Base-by-base conservation (phyloP, 139 green algal species). In the Protoeuglena noctilucae region DNA sequence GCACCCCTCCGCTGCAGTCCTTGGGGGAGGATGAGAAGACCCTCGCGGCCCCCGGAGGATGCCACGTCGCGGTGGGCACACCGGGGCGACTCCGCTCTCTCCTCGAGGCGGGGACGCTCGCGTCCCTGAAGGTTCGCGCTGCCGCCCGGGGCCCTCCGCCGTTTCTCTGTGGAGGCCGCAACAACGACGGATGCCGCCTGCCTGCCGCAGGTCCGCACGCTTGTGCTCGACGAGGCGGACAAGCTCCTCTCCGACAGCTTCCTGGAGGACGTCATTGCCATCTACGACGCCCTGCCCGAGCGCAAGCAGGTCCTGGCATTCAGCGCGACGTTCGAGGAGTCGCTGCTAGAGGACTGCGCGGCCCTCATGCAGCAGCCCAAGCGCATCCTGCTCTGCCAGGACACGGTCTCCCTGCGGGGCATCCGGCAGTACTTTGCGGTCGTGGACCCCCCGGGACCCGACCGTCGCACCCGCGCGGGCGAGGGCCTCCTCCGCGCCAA, bases 201-300 rank as follows among this genome's bases (percentile, higher is more conserved):
- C n/a, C n/a, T n/a, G n/a, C n/a, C n/a, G n/a, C n/a, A n/a, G 34
- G 53, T 46, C 28, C 25, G 31, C 1, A 41, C 72, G 54, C 61
- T 88, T 40, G 81, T 93, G 51, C 63, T 92, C 51, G 83, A 93
- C 31, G 84, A 93, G 58, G 84, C 77, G 0, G 84, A 93, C 61
- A 63, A 64, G 21, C 68, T 93, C 53, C 64, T 93, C 28, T 60
- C 55, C 48, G 63, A 79, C 3, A 56, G 27, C 41, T 78, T 85
- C 45, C 66, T 69, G 27, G 39, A 47, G 17, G 62, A 74, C 41
- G 52, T 80, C 2, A 65, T 55, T 2, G 72, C 56, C 60, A 46
- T 77, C 2, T 57, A 74, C 25, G 60, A 75, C 48, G 51, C 70
- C 31, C 72, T 82, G 62, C 72, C 74, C 0, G 54, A 56, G 18